These are phyloP conservation scores for Marasmius fiardii DNA, from an alignment of 1,284 basidiomycete genomes.

Conservation along the genomic window DNA sequence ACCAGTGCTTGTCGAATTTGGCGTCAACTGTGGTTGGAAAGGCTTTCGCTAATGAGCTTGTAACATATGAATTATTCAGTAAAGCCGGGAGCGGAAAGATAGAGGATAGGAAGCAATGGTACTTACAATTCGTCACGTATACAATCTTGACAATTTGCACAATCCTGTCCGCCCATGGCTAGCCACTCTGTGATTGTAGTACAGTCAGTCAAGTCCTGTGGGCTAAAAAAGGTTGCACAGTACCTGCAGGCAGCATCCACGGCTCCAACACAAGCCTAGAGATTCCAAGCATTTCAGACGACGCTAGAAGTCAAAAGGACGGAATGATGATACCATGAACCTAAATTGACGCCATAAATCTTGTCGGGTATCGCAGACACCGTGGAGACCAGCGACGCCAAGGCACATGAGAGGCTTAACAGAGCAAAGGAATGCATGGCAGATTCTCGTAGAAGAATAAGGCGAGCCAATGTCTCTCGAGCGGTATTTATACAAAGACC, in stretches of 20 bases:
- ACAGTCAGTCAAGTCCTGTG: not conserved
- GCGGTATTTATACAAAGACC: no score
- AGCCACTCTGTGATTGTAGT: constrained; percentile 46
- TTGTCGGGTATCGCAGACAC: constrained; percentile 33
- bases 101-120: not conserved
- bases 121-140: constrained; percentile 59
- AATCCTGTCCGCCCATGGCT: constrained; percentile 60
- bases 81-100: no score
- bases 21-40: constrained; percentile 57
- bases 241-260: constrained; percentile 69
- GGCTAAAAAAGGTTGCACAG: not conserved
- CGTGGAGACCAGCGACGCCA: no score
- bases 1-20: constrained; percentile 66
- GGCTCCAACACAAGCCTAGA: constrained; percentile 57
- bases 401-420: no score
- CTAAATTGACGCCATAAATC: constrained; percentile 66
- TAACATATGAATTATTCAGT: no score
- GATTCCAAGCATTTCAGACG: not conserved
- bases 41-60: constrained; percentile 56
- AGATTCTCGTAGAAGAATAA: no score
- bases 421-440: no score
- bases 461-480: no score
- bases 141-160: constrained; percentile 50
- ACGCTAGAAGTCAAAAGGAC: constrained; percentile 1
- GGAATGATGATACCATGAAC: constrained; percentile 46